These are phyloP conservation scores for Hemileia vastatrix DNA, from an alignment of 1,284 basidiomycete genomes.

Conservation along the genomic window DNA sequence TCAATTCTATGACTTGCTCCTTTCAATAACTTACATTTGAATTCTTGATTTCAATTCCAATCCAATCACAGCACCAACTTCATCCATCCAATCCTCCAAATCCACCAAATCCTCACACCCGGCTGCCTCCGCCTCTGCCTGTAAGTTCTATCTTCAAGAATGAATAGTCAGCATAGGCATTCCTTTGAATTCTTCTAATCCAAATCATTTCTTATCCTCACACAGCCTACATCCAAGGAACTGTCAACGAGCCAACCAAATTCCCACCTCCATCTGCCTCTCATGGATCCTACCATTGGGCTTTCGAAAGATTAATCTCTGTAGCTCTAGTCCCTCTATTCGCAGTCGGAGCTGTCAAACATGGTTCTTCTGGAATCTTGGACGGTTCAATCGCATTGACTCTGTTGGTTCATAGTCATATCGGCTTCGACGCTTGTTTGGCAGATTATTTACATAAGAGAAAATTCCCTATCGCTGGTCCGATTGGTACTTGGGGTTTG, in stretches of 20 bases:
- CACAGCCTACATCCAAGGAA: constrained; percentile 55
- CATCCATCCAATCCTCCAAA: no score
- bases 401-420: constrained; percentile 86
- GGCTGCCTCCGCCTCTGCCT: no score
- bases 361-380: no score
- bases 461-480: constrained; percentile 77
- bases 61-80: no score
- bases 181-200: not conserved
- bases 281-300: constrained; percentile 95
- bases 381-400: constrained; percentile 79
- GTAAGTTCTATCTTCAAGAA: no score
- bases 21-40: no score
- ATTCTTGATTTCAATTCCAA: no score
- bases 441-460: constrained; percentile 81
- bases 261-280: constrained; percentile 43
- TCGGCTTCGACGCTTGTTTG: constrained; percentile 49
- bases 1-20: no score
- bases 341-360: constrained; percentile 50
- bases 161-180: no score
- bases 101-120: no score
- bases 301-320: constrained; percentile 83
- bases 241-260: constrained; percentile 82
- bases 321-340: constrained; percentile 71
- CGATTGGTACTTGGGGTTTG: constrained; percentile 61
- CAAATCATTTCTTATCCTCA: not conserved